These are phyloP conservation scores for Aegle marmelos DNA, from an alignment of 345 rosid genomes.

Conservation along the genomic window DNA sequence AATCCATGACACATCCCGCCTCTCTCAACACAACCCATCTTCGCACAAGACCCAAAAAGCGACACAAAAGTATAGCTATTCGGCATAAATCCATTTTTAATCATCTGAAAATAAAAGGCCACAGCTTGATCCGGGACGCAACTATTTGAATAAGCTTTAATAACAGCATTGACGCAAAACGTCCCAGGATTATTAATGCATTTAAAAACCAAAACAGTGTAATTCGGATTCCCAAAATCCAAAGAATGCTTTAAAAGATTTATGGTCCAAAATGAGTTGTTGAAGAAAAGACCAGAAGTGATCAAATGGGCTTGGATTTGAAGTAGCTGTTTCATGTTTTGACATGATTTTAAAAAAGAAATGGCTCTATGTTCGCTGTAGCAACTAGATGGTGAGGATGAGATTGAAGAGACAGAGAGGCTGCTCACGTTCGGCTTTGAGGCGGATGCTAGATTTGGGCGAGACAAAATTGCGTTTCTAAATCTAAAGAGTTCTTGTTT, in stretches of 20 bases:
- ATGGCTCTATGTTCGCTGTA: constrained; percentile 11
- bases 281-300: constrained; percentile 46
- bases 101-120: constrained; percentile 45
- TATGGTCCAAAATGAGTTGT: constrained; percentile 40
- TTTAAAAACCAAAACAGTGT: constrained; percentile 40
- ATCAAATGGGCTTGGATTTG: constrained; percentile 63
- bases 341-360: constrained; percentile 35
- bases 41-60: constrained; percentile 45
- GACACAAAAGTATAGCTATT: constrained; percentile 61
- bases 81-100: constrained; percentile 46
- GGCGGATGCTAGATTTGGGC: not conserved
- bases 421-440: not conserved
- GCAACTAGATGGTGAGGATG: constrained; percentile 3
- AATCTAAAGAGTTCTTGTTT: constrained; percentile 42
- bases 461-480: constrained; percentile 18
- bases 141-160: constrained; percentile 45
- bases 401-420: not conserved
- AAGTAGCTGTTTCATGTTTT: constrained; percentile 26
- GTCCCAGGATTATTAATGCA: constrained; percentile 35
- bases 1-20: constrained; percentile 59
- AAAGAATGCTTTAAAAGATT: constrained; percentile 44
- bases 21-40: constrained; percentile 32
- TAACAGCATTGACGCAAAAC: constrained; percentile 41
- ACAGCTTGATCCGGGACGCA: constrained; percentile 37
- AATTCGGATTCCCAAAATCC: constrained; percentile 39